Conservation (phyloP, 2,329 filamentous ascomycete genomes). For the Biscogniauxia sp. region DNA sequence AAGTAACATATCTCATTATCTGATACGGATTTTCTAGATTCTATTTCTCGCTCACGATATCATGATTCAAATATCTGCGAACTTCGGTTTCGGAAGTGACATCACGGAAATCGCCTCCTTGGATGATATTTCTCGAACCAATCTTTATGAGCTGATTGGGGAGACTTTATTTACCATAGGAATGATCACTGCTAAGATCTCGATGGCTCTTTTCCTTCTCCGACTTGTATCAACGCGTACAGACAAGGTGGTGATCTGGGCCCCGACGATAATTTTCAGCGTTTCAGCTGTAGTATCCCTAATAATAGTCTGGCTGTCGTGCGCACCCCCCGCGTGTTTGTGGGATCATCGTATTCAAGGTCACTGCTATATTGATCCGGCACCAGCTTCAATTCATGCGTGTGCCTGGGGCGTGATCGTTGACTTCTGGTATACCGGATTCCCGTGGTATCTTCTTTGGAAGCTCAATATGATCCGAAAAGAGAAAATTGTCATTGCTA, state of each 20-base stretch:
- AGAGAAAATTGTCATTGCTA: constrained; percentile 9
- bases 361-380: constrained; percentile 7
- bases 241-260: constrained; percentile 38
- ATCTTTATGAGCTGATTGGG: constrained; percentile 32
- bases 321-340: constrained; percentile 12
- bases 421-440: constrained; percentile 14
- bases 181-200: constrained; percentile 39
- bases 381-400: constrained; percentile 6
- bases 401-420: constrained; percentile 9
- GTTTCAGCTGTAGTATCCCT: not conserved
- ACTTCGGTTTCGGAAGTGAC: constrained; percentile 8
- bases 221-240: constrained; percentile 34
- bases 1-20: not conserved
- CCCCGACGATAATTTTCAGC: constrained; percentile 21
- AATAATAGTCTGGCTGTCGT: constrained; percentile 14
- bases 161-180: constrained; percentile 38
- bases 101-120: constrained; percentile 1
- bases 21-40: not conserved
- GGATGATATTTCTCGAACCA: constrained; percentile 16
- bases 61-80: constrained; percentile 3
- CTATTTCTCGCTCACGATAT: constrained; percentile 6
- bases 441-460: constrained; percentile 17
- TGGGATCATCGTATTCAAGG: constrained; percentile 18
- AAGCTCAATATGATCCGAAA: constrained; percentile 3
- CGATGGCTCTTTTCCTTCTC: constrained; percentile 39